Conservation (phyloP, 1,284 basidiomycete species). For the Bondarzewia mesenterica region DNA sequence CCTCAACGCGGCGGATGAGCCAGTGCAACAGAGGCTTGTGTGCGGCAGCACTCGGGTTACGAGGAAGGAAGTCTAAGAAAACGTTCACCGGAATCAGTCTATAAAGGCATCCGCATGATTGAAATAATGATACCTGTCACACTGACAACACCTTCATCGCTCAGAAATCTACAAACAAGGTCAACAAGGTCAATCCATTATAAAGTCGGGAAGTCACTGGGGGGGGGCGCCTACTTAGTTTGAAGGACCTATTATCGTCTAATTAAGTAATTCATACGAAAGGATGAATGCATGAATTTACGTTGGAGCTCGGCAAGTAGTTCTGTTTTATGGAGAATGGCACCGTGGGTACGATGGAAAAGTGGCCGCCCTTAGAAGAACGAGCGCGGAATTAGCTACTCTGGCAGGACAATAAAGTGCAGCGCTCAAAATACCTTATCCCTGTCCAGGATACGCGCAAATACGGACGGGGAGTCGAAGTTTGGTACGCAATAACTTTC, state of each 20-base stretch:
- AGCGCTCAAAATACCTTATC: conserved; percentile 57
- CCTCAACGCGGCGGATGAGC: conserved; percentile 83
- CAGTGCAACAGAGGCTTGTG: conserved; percentile 71
- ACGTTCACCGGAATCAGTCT: neutral
- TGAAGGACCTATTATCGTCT: conserved; percentile 49
- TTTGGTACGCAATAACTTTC: conserved; percentile 88
- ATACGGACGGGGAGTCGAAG: conserved; percentile 89
- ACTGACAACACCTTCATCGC: conserved; percentile 70
- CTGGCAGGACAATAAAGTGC: neutral
- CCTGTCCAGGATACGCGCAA: conserved; percentile 82
- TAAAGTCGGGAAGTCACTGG: neutral
- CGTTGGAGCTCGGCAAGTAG: conserved; percentile 83
- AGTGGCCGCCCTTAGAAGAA: conserved; percentile 81
- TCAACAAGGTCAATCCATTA: too few species aligned
- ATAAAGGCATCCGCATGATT: neutral
- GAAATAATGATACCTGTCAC: conserved; percentile 55
- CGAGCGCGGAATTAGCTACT: neutral
- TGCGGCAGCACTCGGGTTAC: conserved; percentile 38
- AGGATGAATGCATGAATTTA: conserved; percentile 24
- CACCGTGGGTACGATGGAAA: conserved; percentile 69
- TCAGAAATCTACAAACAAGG: conserved; percentile 50
- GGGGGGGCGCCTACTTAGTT: conserved; percentile 48
- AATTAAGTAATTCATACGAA: conserved; percentile 1
- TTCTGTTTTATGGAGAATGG: conserved; percentile 75
- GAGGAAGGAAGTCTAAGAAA: conserved; percentile 67